Conservation (phyloP, 371 early-diverging fungal species). For the Basidiobolus heterosporus region DNA sequence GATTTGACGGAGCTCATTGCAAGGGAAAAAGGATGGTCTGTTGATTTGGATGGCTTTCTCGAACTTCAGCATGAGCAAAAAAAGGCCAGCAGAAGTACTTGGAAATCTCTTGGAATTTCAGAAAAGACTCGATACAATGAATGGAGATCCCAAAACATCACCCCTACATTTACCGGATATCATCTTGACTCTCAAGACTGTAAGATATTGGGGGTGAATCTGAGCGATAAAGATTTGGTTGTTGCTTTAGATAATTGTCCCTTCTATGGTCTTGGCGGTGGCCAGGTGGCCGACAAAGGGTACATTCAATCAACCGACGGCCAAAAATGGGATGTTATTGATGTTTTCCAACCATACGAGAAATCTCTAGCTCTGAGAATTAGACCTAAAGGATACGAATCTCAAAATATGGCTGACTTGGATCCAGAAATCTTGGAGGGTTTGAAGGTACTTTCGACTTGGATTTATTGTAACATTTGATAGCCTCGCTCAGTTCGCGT, state of each 20-base stretch:
- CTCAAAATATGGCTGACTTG: neutral
- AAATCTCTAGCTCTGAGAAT: constrained; percentile 21
- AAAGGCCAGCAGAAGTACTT: too few species aligned
- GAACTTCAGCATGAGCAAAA: too few species aligned
- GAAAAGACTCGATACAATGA: too few species aligned
- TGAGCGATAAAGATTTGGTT: constrained; percentile 11
- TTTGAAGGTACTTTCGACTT: neutral
- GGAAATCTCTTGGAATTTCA: too few species aligned
- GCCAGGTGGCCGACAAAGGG: constrained; percentile 52
- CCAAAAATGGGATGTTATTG: constrained; percentile 23
- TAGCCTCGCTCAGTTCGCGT: neutral
- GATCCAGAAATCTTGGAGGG: neutral
- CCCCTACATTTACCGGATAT: constrained; percentile 23
- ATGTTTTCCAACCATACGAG: constrained; percentile 37
- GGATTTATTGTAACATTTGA: constrained; percentile 9
- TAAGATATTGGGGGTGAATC: constrained; percentile 14
- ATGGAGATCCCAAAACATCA: too few species aligned
- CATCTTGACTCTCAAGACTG: constrained; percentile 21
- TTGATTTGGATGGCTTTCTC: constrained; percentile 21
- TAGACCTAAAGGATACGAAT: constrained; percentile 1
- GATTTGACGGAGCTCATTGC: constrained; percentile 56
- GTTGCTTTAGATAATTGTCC: constrained; percentile 51
- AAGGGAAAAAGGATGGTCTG: constrained; percentile 46
- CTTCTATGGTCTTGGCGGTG: constrained; percentile 59
- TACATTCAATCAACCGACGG: constrained; percentile 23